A percentile compares a stretch with the other conserved stretches of the same genome.
Evolutionary conservation across 148 eudicot genomes (phyloP).

Genomic region (Cornus florida): DNA sequence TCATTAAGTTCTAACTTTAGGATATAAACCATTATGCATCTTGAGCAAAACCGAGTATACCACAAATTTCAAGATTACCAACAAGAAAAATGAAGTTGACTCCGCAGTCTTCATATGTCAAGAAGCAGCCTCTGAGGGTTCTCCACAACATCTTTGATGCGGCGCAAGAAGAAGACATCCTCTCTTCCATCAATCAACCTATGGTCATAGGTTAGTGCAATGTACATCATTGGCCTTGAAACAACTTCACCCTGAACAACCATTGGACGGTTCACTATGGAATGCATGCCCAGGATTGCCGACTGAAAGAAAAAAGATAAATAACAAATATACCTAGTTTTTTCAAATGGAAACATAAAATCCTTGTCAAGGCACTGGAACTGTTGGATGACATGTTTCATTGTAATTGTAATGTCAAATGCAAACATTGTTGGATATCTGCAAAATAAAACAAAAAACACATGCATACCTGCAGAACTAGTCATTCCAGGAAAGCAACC

Average conservation of each 20-base stretch:
- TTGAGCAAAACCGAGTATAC: not conserved
- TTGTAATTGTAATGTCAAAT: no score
- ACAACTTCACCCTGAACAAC: conserved; percentile 57
- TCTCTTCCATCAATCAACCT: conserved; percentile 91
- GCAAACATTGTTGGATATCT: not conserved
- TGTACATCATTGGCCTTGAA: conserved; percentile 84
- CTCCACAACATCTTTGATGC: no score
- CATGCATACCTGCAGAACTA: not conserved
- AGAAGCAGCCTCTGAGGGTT: conserved; percentile 76
- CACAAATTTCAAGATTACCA: not conserved
- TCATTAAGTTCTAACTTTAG: not conserved
- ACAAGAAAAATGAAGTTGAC: not conserved
- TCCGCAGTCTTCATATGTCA: conserved; percentile 42
- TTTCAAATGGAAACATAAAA: not conserved
- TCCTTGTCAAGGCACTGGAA: not conserved
- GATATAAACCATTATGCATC: not conserved
- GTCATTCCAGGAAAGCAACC: not conserved
- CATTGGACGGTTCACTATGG: conserved; percentile 53
- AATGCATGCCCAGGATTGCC: conserved; percentile 58
- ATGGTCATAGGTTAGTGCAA: conserved; percentile 89
- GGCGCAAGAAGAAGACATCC: no score
- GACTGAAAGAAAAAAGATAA: conserved; percentile 31
- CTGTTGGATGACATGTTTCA: not conserved
- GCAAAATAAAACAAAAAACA: not conserved
- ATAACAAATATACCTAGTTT: no score